Evolutionary conservation across 2,329 filamentous ascomycete species (phyloP), one percentile per base, ranked within the genome.

Genomic region (Pseudopyrenochaeta lycopersici): DNA sequence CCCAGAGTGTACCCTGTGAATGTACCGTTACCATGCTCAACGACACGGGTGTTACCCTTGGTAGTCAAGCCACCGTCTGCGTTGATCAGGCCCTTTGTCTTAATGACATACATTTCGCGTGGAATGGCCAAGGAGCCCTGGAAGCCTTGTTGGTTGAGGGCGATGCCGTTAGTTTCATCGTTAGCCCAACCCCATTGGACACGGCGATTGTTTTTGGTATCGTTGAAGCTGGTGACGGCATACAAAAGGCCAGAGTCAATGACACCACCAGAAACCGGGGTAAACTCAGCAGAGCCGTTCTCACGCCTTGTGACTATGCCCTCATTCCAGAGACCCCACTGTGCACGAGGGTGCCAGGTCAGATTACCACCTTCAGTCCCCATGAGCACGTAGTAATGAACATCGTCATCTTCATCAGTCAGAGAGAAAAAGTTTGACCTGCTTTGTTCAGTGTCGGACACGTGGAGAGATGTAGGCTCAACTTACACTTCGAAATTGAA

Each of bases 261-360:
- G 15, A 74, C 73, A 38, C 78, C 78, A 21, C 78, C 78, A 18
- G 78, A 69, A n/a, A 77, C 65, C 11, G 79, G 79, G 12, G 71
- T 76, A 67, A 80, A 81, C 36, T 76, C 64, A 14, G 70, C 78
- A 36, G 76, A 80, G 31, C 78, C 78, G 44, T 81, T 80, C 23
- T 71, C 72, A 11, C 79, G 75, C 21, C 73, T 72, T 15, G 71
- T 72, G 9, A 80, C 67, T 7, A 68, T 64, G 14, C 79, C 79
- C 54, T 80, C 78, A 40, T 79, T 79, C 76, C 78, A 81, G 1
- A 81, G 68, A 15, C 77, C 73, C 78, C 77, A 80, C 49, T 79
- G 77, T 11, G 63, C 52, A 32, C 72, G 73, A 27, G 68, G 64
- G 31, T 75, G 71, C 65, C 77, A 79, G 0, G 75, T 76, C 12